Base-by-base conservation (phyloP, 169 alveolate genomes). In the Theileria parva region DNA sequence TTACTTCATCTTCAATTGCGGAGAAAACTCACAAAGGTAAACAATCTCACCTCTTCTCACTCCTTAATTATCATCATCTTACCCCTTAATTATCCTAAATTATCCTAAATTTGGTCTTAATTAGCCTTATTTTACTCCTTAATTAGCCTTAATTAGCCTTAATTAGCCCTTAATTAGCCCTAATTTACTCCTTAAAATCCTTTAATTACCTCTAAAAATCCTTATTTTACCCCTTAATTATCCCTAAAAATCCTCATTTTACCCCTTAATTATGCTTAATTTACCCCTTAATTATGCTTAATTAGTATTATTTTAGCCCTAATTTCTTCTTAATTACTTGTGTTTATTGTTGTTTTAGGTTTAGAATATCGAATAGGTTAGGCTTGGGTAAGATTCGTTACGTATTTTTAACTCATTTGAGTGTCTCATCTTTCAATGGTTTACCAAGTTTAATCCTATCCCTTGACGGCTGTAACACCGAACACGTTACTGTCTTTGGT, bases 21-120 rank as follows among this genome's bases (percentile, higher is more conserved):
- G 96, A 11, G 96, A 93, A 66, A 92, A 92, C 80, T 74, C 77
- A 25, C 96, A 93, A 78, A 77, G 96, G 89, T 91, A 39, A n/a
- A n/a, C n/a, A n/a, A n/a, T n/a, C n/a, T n/a, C n/a, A n/a, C n/a
- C n/a, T n/a, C n/a, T n/a, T n/a, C n/a, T n/a, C n/a, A n/a, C n/a
- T n/a, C n/a, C n/a, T n/a, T n/a, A n/a, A n/a, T n/a, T n/a, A n/a
- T n/a, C n/a, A n/a, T n/a, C n/a, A n/a, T n/a, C n/a, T n/a, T n/a
- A n/a, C n/a, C n/a, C n/a, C n/a, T n/a, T n/a, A n/a, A n/a, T n/a
- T n/a, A n/a, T n/a, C n/a, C n/a, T n/a, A n/a, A n/a, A n/a, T n/a
- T n/a, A n/a, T n/a, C 37, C 11, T 37, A 53, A 30, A 8, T 21
- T 19, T 21, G 9, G 48, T 2, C 17, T 19, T 11, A 57, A 57